Base-by-base conservation (phyloP, 371 early-diverging fungal genomes). In the Chytridium lagenaria region DNA sequence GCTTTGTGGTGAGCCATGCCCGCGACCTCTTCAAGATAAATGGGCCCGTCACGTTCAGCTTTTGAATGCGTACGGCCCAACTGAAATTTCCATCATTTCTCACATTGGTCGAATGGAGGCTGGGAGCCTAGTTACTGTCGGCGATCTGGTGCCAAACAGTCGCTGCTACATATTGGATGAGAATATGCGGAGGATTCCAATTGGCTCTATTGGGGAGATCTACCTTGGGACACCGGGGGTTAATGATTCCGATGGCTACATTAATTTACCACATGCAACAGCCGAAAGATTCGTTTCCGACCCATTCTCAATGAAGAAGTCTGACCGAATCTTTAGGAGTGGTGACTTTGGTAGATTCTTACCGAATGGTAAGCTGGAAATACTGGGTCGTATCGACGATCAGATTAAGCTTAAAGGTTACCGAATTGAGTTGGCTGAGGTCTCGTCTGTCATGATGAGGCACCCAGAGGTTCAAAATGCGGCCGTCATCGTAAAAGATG, bases 341-440 rank as follows among this genome's bases (percentile, higher is more conserved):
- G 79, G 79, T 19, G 79, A 79, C 61, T 37, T 76, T 12, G 57
- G 59, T 26, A 28, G 68, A 34, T 71, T 23, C 22, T 44, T 26
- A 34, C 67, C 26, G n/a, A 71, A 78, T 31, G 76, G 78, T 16
- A 15, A 68, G 1, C 2, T 76, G 5, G 34, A 76, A 0, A 63
- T 57, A 39, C 16, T 79, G 12, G 83, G 83, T 15, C 76, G 85
- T 22, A 50, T 37, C 33, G 85, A 85, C 69, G 49, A 78, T 39
- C 81, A 82, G 68, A 72, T 83, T 52, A 85, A 85, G 77, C 69
- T 85, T 36, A 73, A 75, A 30, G 86, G 86, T 0, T 81, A 70
- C 69, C 80, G 86, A 33, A 75, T 85, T 64, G 86, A 85, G 67
- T 37, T 71, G 23, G 81, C 74, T 1, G 86, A 85, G 73, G 74